Evolutionary conservation across 2,329 filamentous ascomycete genomes (phyloP), one percentile per base, ranked within the genome.

Genomic region (Ophiostoma pallidulum): DNA sequence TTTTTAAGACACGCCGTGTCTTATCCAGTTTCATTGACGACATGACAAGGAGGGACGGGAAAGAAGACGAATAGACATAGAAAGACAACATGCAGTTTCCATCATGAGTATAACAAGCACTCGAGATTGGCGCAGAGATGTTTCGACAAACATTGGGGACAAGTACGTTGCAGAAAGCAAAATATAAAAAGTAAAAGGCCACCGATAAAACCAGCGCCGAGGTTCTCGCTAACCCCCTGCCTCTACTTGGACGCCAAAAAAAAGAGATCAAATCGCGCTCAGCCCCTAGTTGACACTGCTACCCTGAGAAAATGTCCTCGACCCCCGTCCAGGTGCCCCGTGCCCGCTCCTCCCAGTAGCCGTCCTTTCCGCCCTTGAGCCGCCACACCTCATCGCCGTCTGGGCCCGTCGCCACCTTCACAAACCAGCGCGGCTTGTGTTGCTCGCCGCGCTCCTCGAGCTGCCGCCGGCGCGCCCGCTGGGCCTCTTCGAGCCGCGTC

Each of bases 341-440:
- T 3, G 72, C 74, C 51, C 91, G 77, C 66, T 87, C 83, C 61
- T 95, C 90, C 92, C 92, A 98, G 66, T 98, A 98, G 8, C 87
- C 82, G 16, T 94, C 88, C 65, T 84, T 89, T 18, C 89, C 88
- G 3, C 72, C 71, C 68, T 82, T 92, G 53, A 95, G 64, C 58
- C 80, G 76, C 86, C 86, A 86, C 10, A 84, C 72, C 60, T 85
- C 80, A 60, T 85, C 82, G 4, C 75, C 76, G 41, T 77, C 74
- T 13, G 68, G 66, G 3, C 66, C 69, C 20, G 75, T 72, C n/a
- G 74, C 71, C 8, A 85, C 80, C 65, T 77, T 82, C 45, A 80
- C 77, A 62, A 98, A 98, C 89, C 91, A 98, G 55, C 77, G 75
- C 6, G 92, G 86, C 56, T 69, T 75, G 74, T 90, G 82, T 49